Conservation (phyloP, 495 filamentous ascomycete genomes). For the Hamigera avellanea region DNA sequence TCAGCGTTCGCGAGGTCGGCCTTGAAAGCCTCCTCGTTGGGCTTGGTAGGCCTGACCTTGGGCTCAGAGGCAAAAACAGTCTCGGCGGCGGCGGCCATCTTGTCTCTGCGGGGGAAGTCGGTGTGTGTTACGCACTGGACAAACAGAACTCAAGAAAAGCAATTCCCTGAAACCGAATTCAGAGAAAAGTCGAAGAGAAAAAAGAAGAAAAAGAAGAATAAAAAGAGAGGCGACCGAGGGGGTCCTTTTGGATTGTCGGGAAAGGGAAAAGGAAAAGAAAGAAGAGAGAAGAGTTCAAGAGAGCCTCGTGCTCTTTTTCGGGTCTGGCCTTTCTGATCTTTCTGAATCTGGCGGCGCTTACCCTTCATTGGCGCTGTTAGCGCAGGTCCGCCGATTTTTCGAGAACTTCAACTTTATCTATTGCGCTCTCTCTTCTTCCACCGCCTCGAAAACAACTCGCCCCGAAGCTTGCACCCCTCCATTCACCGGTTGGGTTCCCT, state of each 20-base stretch:
- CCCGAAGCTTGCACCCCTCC: too few relatives aligned
- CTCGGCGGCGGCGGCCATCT: conserved; percentile 27
- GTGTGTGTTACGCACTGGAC: conserved; percentile 5
- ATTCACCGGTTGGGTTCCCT: too few relatives aligned
- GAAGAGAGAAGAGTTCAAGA: conserved; percentile 15
- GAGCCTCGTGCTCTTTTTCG: conserved; percentile 8
- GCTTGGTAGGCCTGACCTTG: conserved; percentile 42
- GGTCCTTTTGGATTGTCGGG: background rate
- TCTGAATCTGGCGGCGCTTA: conserved; percentile 14
- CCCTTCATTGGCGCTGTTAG: conserved; percentile 13
- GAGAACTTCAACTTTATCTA: conserved; percentile 8
- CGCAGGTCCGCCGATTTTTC: conserved; percentile 19
- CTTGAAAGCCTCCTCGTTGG: conserved; percentile 44
- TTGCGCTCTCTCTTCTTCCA: conserved; percentile 2
- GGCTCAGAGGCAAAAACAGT: conserved; percentile 32
- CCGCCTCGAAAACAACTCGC: background rate
- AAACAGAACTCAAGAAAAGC: conserved; percentile 2
- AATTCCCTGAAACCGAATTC: background rate
- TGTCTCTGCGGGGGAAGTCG: conserved; percentile 5
- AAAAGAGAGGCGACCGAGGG: background rate
- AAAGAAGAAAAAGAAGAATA: conserved; percentile 10
- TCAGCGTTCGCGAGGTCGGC: conserved; percentile 61
- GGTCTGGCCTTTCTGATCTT: conserved; percentile 11
- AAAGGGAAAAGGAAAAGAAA: conserved; percentile 11
- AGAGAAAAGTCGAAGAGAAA: conserved; percentile 25